A percentile compares a stretch with the other conserved stretches of the same genome.
Conservation (phyloP, 2,329 filamentous ascomycete genomes). For the Laburnicola sp. region DNA sequence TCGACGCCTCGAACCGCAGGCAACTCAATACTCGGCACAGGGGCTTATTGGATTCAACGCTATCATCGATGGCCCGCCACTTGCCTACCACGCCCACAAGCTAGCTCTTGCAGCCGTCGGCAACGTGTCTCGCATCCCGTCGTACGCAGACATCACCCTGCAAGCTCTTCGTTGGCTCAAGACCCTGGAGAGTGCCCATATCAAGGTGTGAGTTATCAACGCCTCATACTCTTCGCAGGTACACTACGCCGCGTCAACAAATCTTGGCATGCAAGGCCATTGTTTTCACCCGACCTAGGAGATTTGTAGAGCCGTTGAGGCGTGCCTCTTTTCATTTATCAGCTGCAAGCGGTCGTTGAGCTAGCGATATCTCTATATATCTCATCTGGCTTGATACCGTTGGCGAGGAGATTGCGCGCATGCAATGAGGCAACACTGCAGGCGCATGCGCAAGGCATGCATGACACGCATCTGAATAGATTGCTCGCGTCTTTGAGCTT, state of each 20-base stretch:
- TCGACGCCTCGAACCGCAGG: slow-evolving; percentile 36
- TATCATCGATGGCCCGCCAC: slow-evolving; percentile 74
- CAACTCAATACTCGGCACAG: slow-evolving; percentile 24
- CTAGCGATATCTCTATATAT: neutral
- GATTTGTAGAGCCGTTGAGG: neutral
- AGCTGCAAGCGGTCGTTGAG: neutral
- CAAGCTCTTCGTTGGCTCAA: slow-evolving; percentile 63
- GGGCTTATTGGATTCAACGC: slow-evolving; percentile 32
- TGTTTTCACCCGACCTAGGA: neutral
- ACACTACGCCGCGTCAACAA: slow-evolving; percentile 8
- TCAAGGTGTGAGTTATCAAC: slow-evolving; percentile 62
- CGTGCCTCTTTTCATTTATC: neutral
- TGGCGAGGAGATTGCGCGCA: slow-evolving; percentile 14
- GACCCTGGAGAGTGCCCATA: slow-evolving; percentile 57
- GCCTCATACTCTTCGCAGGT: slow-evolving; percentile 17
- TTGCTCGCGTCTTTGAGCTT: slow-evolving; percentile 18
- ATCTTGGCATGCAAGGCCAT: slow-evolving; percentile 14
- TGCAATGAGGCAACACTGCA: slow-evolving; percentile 16
- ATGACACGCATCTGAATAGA: slow-evolving; percentile 16
- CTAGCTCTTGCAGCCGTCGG: slow-evolving; percentile 48
- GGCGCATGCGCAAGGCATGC: slow-evolving; percentile 19
- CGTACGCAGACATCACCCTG: slow-evolving; percentile 64
- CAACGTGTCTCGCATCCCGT: slow-evolving; percentile 26
- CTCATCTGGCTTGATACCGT: too few species aligned
- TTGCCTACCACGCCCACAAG: slow-evolving; percentile 72